These are phyloP conservation scores for Psilocybe subaeruginosa DNA, from an alignment of 768 basidiomycete genomes.

Conservation along the genomic window DNA sequence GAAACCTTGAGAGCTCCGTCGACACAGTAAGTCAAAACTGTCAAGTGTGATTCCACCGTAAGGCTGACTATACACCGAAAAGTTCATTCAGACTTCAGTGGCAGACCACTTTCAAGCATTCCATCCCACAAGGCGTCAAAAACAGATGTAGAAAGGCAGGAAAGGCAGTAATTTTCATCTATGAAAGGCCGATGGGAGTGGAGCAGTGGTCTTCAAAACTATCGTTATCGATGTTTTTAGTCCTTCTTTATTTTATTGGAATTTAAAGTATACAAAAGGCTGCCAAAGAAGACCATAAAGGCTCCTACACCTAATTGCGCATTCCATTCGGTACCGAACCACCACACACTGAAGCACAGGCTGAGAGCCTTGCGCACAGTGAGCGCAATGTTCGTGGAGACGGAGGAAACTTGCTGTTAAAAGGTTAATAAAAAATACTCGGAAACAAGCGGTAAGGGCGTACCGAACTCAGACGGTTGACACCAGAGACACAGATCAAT, in stretches of 20 bases:
- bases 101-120: too few relatives aligned
- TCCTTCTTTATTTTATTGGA: constrained; percentile 25
- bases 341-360: constrained; percentile 83
- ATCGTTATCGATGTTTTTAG: neutral
- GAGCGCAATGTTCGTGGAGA: constrained; percentile 80
- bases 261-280: constrained; percentile 56
- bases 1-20: too few relatives aligned
- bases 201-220: too few relatives aligned
- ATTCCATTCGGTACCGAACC: constrained; percentile 79
- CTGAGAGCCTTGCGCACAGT: constrained; percentile 83
- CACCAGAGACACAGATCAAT: constrained; percentile 81
- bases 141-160: too few relatives aligned
- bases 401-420: constrained; percentile 69
- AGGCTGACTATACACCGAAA: too few relatives aligned
- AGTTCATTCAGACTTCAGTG: too few relatives aligned
- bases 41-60: too few relatives aligned
- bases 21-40: too few relatives aligned
- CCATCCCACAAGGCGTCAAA: too few relatives aligned
- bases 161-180: too few relatives aligned
- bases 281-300: constrained; percentile 73
- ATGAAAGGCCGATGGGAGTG: too few relatives aligned
- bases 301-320: constrained; percentile 66
- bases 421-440: too few relatives aligned
- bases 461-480: constrained; percentile 81
- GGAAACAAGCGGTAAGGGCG: constrained; percentile 27